A percentile compares a stretch with the other conserved stretches of the same genome.
phyloP scores from a whole-genome alignment of 768 basidiomycete species.

The Kwoniella pini region DNA sequence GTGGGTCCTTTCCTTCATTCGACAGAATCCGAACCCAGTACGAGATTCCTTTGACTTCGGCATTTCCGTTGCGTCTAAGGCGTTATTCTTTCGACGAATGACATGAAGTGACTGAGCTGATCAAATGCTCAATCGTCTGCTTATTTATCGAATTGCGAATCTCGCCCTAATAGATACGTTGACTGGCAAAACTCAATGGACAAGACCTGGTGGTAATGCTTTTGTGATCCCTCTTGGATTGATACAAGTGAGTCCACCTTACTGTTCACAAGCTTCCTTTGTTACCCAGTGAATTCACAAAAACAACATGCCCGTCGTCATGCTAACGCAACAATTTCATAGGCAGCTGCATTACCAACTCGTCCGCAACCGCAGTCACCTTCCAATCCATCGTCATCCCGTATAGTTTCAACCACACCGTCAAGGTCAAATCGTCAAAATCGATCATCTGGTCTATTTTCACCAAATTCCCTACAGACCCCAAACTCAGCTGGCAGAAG shows the following conservation, averaged over 20 bases:
- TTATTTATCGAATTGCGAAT: too few species aligned
- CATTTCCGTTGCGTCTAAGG: too few species aligned
- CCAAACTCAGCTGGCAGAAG: background rate
- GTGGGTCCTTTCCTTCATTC: conserved; percentile 11
- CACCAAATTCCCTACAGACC: background rate
- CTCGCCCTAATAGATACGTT: conserved; percentile 63
- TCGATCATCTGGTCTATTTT: conserved; percentile 3
- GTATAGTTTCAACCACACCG: conserved; percentile 11
- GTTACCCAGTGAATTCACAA: too few species aligned
- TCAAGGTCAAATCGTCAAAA: conserved; percentile 4
- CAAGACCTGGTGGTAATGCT: conserved; percentile 66
- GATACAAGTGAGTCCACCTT: conserved; percentile 64
- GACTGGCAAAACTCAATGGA: conserved; percentile 88
- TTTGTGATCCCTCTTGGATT: conserved; percentile 90
- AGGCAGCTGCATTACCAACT: conserved; percentile 3
- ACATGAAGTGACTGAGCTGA: background rate
- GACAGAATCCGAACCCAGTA: background rate
- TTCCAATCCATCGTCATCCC: conserved; percentile 3
- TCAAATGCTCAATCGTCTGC: conserved; percentile 1
- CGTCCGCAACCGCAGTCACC: background rate
- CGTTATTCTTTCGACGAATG: too few species aligned
- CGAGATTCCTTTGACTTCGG: too few species aligned
- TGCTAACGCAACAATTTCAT: background rate
- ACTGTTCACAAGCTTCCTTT: background rate
- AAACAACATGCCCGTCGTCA: too few species aligned